A percentile compares a stretch with the other conserved stretches of the same genome.
phyloP scores from a whole-genome alignment of 2,329 filamentous ascomycete species.

The Neopestalotiopsis rosae region DNA sequence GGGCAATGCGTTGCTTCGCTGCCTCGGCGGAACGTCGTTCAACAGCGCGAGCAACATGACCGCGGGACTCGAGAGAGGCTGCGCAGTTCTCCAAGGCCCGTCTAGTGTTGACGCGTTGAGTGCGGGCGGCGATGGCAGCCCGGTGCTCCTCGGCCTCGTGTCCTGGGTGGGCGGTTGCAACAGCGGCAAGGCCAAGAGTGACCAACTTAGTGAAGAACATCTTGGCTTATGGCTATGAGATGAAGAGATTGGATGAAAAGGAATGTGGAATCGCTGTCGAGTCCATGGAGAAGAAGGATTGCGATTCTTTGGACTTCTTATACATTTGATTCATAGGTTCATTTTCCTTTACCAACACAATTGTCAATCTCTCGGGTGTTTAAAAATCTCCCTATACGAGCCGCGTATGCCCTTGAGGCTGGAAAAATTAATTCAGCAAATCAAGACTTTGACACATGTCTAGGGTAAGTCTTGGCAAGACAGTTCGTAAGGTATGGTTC shows the following conservation, averaged over 20 bases:
- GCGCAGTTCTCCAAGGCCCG: conserved; percentile 10
- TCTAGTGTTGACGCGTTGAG: neutral
- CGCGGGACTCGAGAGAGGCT: neutral
- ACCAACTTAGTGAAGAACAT: conserved; percentile 10
- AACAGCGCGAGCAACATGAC: neutral
- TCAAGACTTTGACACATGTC: neutral
- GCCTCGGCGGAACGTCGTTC: conserved; percentile 1
- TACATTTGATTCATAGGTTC: neutral
- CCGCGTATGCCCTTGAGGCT: conserved; percentile 1
- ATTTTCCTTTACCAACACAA: neutral
- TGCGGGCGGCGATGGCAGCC: conserved; percentile 1
- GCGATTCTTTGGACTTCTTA: neutral
- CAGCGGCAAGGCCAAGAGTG: conserved; percentile 1
- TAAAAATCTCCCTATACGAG: neutral
- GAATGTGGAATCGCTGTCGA: neutral
- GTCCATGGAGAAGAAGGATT: neutral
- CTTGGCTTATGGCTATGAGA: neutral
- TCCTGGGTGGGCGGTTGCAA: conserved; percentile 8
- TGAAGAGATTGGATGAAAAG: neutral
- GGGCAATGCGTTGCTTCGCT: conserved; percentile 1
- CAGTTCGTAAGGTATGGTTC: neutral
- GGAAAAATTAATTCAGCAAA: conserved; percentile 1
- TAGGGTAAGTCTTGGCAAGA: conserved; percentile 2
- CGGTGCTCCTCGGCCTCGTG: conserved; percentile 12
- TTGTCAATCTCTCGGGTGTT: neutral